phyloP scores from a whole-genome alignment of 2,329 filamentous ascomycete species.

The Penicillium paneum region DNA sequence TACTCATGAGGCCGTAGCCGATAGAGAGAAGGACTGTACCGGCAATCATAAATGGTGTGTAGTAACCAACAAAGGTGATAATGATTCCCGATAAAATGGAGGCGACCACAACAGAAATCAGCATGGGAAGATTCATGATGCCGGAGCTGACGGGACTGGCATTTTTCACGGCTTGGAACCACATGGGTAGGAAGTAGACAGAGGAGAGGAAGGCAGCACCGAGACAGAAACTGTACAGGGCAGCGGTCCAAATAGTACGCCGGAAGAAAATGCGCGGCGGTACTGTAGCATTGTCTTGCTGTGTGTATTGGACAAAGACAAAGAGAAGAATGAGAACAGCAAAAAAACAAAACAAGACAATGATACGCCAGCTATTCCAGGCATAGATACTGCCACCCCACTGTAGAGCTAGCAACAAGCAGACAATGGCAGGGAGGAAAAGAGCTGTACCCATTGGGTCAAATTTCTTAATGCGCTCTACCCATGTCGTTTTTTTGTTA shows the following conservation, averaged over 20 bases:
- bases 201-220: constrained; percentile 3
- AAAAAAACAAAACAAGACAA: constrained; percentile 20
- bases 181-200: constrained; percentile 28
- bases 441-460: constrained; percentile 37
- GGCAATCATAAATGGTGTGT: constrained; percentile 27
- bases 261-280: constrained; percentile 51
- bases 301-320: constrained; percentile 43
- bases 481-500: constrained; percentile 23
- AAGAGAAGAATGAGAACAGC: constrained; percentile 45
- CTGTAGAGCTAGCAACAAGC: constrained; percentile 24
- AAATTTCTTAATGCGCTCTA: constrained; percentile 40
- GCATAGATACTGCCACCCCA: constrained; percentile 24
- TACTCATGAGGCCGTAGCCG: constrained; percentile 31
- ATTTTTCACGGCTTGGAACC: constrained; percentile 29
- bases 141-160: constrained; percentile 22
- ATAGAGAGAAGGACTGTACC: constrained; percentile 26
- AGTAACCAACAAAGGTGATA: constrained; percentile 37
- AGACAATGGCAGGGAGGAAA: constrained; percentile 28
- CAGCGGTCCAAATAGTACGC: constrained; percentile 37
- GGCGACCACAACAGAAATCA: constrained; percentile 14
- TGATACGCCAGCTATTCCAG: constrained; percentile 22
- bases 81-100: constrained; percentile 28
- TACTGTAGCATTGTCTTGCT: constrained; percentile 50
- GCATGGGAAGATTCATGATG: constrained; percentile 24
- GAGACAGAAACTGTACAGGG: constrained; percentile 25